These are phyloP conservation scores for Mimosa bimucronata DNA, from an alignment of 306 rosid genomes.

Conservation along the genomic window DNA sequence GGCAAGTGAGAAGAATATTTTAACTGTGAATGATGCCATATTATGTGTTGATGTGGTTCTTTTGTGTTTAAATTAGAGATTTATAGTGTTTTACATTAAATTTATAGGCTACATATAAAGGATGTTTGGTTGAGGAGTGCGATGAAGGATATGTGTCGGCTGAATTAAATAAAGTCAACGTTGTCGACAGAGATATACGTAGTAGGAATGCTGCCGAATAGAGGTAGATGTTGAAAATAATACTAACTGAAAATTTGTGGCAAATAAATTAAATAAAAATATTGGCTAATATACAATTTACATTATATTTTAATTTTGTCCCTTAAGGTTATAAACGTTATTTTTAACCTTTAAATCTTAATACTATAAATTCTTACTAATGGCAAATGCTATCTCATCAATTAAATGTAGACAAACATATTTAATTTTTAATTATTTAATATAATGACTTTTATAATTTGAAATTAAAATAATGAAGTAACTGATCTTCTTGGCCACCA, in stretches of 20 bases:
- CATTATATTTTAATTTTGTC: too few species aligned
- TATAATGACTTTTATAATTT: too few species aligned
- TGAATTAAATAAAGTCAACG: slow-evolving; percentile 28
- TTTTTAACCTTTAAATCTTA: too few species aligned
- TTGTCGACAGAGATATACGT: slow-evolving; percentile 34
- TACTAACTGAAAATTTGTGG: neutral
- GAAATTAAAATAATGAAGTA: too few species aligned
- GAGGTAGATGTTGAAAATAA: slow-evolving; percentile 6
- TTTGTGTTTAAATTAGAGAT: neutral
- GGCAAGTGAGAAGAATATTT: slow-evolving; percentile 29
- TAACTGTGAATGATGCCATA: slow-evolving; percentile 44
- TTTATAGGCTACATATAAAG: neutral
- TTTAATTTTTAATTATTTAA: too few species aligned
- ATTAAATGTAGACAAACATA: too few species aligned
- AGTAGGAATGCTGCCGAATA: slow-evolving; percentile 15
- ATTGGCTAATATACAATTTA: too few species aligned
- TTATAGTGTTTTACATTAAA: neutral
- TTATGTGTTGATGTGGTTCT: neutral
- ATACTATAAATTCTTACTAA: too few species aligned
- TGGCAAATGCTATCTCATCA: too few species aligned
- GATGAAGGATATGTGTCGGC: slow-evolving; percentile 37
- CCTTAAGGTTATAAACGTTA: too few species aligned
- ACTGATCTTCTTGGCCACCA: too few species aligned
- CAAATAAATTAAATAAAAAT: neutral
- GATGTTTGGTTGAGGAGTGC: slow-evolving; percentile 31